Conservation (phyloP, 306 rosid species). For the Erythrophleum fordii region DNA sequence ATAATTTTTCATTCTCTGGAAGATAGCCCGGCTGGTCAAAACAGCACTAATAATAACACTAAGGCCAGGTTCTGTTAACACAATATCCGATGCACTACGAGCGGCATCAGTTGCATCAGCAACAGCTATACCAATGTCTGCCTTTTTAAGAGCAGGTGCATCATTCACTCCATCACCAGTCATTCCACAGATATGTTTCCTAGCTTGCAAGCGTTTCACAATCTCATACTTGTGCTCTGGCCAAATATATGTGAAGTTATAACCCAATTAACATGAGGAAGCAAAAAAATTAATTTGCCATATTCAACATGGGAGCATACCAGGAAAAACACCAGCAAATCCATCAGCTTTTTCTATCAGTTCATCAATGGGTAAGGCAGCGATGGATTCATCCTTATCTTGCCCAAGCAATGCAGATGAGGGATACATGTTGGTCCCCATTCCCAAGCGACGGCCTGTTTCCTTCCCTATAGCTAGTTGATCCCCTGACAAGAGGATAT, state of each 20-base stretch:
- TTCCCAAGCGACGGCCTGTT: constrained; percentile 98
- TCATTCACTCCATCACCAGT: constrained; percentile 99
- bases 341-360: constrained; percentile 98
- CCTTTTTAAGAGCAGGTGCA: constrained; percentile 99
- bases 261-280: constrained; percentile 33
- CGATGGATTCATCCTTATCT: constrained; percentile 88
- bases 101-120: constrained; percentile 99
- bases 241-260: constrained; percentile 22
- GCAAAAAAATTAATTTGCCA: constrained; percentile 16
- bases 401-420: constrained; percentile 97
- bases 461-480: constrained; percentile 98
- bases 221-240: constrained; percentile 98
- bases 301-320: constrained; percentile 46
- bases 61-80: constrained; percentile 94
- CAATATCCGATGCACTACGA: constrained; percentile 99
- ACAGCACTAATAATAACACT: constrained; percentile 98
- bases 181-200: constrained; percentile 99
- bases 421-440: constrained; percentile 99
- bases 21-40: constrained; percentile 95
- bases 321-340: constrained; percentile 98
- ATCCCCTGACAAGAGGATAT: constrained; percentile 65
- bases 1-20: constrained; percentile 99
- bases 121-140: constrained; percentile 99
- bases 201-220: constrained; percentile 97
- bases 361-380: constrained; percentile 89